Base-by-base conservation (phyloP, 1,284 basidiomycete genomes). In the Sanguinoderma infundibulare region DNA sequence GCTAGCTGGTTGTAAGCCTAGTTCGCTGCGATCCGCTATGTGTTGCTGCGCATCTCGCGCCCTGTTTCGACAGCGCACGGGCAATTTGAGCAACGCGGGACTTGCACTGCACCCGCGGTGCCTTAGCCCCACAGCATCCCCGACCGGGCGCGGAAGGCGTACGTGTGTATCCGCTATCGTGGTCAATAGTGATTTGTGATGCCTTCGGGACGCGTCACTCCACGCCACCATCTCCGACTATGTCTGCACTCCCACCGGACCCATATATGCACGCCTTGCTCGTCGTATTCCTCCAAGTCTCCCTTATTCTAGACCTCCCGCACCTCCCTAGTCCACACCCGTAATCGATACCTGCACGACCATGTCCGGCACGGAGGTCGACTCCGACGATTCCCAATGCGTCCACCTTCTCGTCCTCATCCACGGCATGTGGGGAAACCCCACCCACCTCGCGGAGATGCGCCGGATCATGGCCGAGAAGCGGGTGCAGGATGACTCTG, bases 341-440 rank as follows among this genome's bases (percentile, higher is more conserved):
- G 17, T 30, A 5, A 14, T 26, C 17, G 15, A 30, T 51, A 32
- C 20, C 49, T 6, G 2, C 12, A 32, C 26, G n/a, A 7, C 24
- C n/a, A 63, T 57, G 58, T 57, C 64, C 9, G 34, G 60, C 22
- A 40, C 63, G 5, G 57, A 49, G 24, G n/a, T 47, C 12, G 28
- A 26, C 54, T 55, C 38, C 6, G 38, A 30, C 22, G 32, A 22
- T 42, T 56, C 61, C 15, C 40, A 50, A 17, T 30, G 20, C 40
- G 63, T 73, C 10, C 73, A 74, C 55, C 65, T 74, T 12, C 66
- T 73, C 17, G 87, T 93, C 30, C 81, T 92, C 59, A 83, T 92
- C 42, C 92, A 94, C 69, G 93, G 93, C 38, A 91, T 95, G 86
- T 95, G 92, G 92, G 92, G 93, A 1, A 83, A 87, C 66, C 87